Evolutionary conservation across 129 eudicot genomes (phyloP), one percentile per base, ranked within the genome.

Genomic region (Flaveria bidentis): DNA sequence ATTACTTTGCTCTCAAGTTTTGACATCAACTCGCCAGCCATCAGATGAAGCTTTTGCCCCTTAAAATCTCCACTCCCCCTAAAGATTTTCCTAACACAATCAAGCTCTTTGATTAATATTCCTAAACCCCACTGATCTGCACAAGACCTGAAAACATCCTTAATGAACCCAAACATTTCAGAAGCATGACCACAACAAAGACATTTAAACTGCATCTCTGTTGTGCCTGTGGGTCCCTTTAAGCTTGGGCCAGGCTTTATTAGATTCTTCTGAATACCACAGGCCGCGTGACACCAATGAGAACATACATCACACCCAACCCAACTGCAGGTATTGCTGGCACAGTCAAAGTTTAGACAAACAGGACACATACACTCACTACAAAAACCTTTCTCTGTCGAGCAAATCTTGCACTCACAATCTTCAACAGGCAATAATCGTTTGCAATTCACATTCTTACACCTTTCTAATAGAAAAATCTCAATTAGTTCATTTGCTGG

Each of bases 301-400:
- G 88, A 74, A 76, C 98, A 92, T 4, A 84, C 93, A 73, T 92
- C 98, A 71, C 98, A 92, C 7, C 98, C 98, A n/a, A 92, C 96
- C 98, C 98, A 92, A 86, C 98, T 89, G 84, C 98, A 92, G 1
- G 98, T 92, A 46, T 89, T 87, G 60, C 70, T 86, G 10, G 98
- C 98, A 72, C 91, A 89, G 72, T 92, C 98, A 15, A 92, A 92
- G 73, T 92, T 89, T 50, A 87, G 78, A 71, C 98, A 92, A 25
- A 92, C 88, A 0, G 96, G 98, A 67, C 98, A 92, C 98, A 92
- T 92, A 74, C 98, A 92, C 61, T 89, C 93, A 20, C 96, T 89
- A 64, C 98, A 92, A 74, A 92, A 92, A 16, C 98, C 98, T 80
- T 87, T 86, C 66, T 86, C 86, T 25, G 90, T 83, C 1, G 98